A percentile compares a stretch with the other conserved stretches of the same genome.
phyloP scores from a whole-genome alignment of 2,329 filamentous ascomycete genomes.

The Tolypocladium nubicola region DNA sequence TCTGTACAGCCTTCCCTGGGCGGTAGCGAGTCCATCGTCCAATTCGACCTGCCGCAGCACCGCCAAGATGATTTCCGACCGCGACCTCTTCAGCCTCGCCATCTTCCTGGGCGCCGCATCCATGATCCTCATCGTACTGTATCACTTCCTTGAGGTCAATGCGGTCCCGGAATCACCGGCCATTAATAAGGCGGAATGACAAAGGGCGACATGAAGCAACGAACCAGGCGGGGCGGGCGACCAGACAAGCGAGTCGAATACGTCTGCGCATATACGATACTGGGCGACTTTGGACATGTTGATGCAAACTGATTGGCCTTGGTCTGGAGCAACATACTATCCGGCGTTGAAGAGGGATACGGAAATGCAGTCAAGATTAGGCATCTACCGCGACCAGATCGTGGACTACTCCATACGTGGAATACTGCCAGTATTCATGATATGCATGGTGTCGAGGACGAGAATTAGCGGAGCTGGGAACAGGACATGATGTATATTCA shows the following conservation, averaged over 20 bases:
- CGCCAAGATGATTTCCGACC: slow-evolving; percentile 83
- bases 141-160: slow-evolving; percentile 96
- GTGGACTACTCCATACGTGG: background rate
- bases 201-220: background rate
- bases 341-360: background rate
- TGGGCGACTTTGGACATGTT: background rate
- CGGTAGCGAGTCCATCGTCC: background rate
- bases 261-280: background rate
- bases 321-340: background rate
- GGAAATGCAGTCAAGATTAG: background rate
- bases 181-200: slow-evolving; percentile 3
- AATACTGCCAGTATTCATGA: background rate
- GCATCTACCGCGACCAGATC: background rate
- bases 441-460: background rate
- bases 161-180: slow-evolving; percentile 24
- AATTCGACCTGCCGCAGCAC: slow-evolving; percentile 1
- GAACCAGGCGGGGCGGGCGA: background rate
- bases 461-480: background rate
- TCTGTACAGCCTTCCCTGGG: background rate
- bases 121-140: slow-evolving; percentile 87
- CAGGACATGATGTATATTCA: background rate
- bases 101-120: slow-evolving; percentile 83
- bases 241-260: background rate
- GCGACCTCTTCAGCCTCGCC: slow-evolving; percentile 80
- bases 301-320: background rate